Evolutionary conservation across 306 rosid genomes (phyloP).

Genomic region (Cicer bijugum): DNA sequence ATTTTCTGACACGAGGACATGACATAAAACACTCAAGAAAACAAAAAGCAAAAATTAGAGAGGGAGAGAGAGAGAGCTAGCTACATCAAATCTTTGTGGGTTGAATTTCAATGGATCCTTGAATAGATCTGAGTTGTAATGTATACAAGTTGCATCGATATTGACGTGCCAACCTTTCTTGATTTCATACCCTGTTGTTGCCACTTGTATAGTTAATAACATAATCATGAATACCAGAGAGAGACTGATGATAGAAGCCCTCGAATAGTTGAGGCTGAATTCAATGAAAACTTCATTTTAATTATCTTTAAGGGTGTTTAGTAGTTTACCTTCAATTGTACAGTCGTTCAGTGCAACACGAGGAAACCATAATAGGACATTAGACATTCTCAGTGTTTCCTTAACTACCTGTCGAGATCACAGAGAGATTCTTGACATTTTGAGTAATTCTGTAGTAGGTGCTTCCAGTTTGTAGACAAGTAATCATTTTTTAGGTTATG

Average conservation of each 20-base stretch:
- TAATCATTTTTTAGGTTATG: constrained; percentile 29
- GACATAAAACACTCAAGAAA: background rate
- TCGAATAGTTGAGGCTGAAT: background rate
- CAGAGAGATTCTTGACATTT: constrained; percentile 37
- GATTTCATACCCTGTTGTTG: constrained; percentile 60
- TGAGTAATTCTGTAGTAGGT: background rate
- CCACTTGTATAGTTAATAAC: background rate
- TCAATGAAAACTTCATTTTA: background rate
- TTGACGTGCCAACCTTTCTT: constrained; percentile 81
- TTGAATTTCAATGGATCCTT: constrained; percentile 64
- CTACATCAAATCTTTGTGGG: constrained; percentile 80
- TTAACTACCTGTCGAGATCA: constrained; percentile 61
- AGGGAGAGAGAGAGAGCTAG: constrained; percentile 31
- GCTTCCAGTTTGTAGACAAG: constrained; percentile 18
- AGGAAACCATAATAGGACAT: constrained; percentile 75
- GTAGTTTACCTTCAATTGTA: constrained; percentile 60
- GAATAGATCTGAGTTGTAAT: constrained; percentile 63
- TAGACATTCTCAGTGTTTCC: constrained; percentile 79
- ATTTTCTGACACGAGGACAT: background rate
- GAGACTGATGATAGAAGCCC: background rate
- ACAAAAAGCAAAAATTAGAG: constrained; percentile 6
- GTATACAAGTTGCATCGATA: constrained; percentile 71
- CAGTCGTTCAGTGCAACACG: constrained; percentile 70
- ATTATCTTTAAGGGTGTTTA: constrained; percentile 12
- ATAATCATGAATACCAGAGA: background rate